Conservation (phyloP, 768 basidiomycete genomes). For the Lactifluus piperatus region DNA sequence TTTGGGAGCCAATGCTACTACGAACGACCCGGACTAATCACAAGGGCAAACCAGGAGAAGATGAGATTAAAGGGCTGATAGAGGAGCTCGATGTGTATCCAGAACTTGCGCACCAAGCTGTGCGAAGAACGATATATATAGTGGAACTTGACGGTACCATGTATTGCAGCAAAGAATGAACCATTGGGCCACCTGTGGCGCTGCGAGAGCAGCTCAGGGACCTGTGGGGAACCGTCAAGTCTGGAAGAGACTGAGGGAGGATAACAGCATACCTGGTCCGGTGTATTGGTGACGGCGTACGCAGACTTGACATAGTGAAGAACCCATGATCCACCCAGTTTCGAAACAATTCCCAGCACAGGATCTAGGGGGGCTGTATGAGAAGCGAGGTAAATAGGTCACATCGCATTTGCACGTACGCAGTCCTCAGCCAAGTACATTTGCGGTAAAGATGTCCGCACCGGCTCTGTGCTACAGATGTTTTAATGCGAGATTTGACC, state of each 20-base stretch:
- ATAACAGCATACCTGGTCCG: conserved; percentile 56
- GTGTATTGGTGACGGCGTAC: conserved; percentile 88
- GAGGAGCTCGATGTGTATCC: conserved; percentile 90
- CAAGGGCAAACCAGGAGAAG: conserved; percentile 86
- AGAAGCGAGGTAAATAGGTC: background rate
- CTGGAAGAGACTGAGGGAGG: background rate
- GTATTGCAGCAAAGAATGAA: conserved; percentile 95
- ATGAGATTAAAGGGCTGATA: conserved; percentile 88
- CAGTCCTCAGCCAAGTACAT: conserved; percentile 95
- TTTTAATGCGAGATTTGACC: background rate
- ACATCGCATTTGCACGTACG: conserved; percentile 28
- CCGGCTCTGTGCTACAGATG: conserved; percentile 59
- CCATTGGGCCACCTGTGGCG: conserved; percentile 96
- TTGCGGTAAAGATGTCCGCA: conserved; percentile 89
- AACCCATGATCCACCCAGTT: conserved; percentile 82
- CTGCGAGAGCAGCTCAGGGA: conserved; percentile 91
- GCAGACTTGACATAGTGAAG: conserved; percentile 96
- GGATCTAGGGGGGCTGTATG: conserved; percentile 38
- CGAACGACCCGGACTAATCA: conserved; percentile 27
- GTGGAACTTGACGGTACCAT: conserved; percentile 86
- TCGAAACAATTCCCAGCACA: conserved; percentile 99
- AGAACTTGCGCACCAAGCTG: conserved; percentile 72
- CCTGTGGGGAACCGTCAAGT: conserved; percentile 29
- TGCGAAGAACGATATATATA: conserved; percentile 93
- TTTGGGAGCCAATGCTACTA: background rate